A percentile compares a stretch with the other conserved stretches of the same genome.
These are phyloP conservation scores for Candida neerlandica DNA, from an alignment of 1,139 yeast species.

Conservation along the genomic window DNA sequence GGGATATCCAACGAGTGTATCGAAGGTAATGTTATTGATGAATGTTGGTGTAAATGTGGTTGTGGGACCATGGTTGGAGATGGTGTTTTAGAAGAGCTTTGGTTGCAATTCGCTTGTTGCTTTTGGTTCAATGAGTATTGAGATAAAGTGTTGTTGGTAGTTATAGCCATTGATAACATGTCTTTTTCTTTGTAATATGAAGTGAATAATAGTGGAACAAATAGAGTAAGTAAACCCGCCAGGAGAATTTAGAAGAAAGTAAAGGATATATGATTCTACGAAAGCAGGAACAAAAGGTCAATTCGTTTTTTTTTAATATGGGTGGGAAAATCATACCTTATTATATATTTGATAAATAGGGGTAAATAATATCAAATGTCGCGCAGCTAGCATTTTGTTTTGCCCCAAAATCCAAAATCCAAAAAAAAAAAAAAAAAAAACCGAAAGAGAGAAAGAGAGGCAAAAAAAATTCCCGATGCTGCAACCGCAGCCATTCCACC, in stretches of 20 bases:
- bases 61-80: constrained; percentile 8
- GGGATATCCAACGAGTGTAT: constrained; percentile 20
- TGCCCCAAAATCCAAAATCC: not conserved
- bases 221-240: not conserved
- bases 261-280: not conserved
- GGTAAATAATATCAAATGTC: constrained; percentile 1
- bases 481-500: constrained; percentile 2
- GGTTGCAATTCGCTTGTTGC: constrained; percentile 8
- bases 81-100: constrained; percentile 7
- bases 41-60: constrained; percentile 5
- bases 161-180: constrained; percentile 4
- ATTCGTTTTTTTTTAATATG: not conserved
- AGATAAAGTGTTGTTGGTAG: constrained; percentile 9
- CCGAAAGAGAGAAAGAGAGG: too few species aligned
- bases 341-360: constrained; percentile 2
- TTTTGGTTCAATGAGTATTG: constrained; percentile 11
- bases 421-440: not conserved
- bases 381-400: not conserved
- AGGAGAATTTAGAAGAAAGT: not conserved
- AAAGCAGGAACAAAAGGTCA: not conserved
- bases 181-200: not conserved
- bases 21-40: constrained; percentile 19
- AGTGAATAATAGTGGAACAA: not conserved
- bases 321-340: constrained; percentile 1
- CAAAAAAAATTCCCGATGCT: not conserved